These are phyloP conservation scores for Craterostigma plantagineum DNA, from an alignment of 257 asterid genomes.

Conservation along the genomic window DNA sequence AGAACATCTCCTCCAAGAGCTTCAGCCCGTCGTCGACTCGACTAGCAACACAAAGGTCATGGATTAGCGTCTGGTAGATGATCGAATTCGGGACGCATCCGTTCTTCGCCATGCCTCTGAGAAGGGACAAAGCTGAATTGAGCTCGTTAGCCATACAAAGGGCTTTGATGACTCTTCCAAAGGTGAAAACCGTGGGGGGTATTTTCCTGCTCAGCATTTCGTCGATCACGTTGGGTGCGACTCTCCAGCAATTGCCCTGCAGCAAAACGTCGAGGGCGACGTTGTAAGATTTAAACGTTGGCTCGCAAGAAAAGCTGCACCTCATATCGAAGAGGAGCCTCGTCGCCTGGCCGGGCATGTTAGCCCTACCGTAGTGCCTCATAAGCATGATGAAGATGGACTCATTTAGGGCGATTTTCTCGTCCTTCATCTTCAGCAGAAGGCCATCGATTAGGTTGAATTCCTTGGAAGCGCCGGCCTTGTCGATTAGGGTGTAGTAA, in stretches of 20 bases:
- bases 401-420: slow-evolving; percentile 45
- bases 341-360: slow-evolving; percentile 85
- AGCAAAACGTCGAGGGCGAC: slow-evolving; percentile 59
- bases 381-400: slow-evolving; percentile 60
- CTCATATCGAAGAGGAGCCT: slow-evolving; percentile 73
- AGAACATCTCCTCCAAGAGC: slow-evolving; percentile 88
- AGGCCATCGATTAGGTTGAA: slow-evolving; percentile 47
- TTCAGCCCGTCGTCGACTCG: slow-evolving; percentile 65
- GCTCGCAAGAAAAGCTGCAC: slow-evolving; percentile 46
- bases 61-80: slow-evolving; percentile 76
- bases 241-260: slow-evolving; percentile 67
- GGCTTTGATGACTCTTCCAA: slow-evolving; percentile 62
- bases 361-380: slow-evolving; percentile 77
- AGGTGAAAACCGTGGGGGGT: slow-evolving; percentile 60
- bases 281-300: slow-evolving; percentile 71
- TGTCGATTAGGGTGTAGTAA: slow-evolving; percentile 55
- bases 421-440: slow-evolving; percentile 72
- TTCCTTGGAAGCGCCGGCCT: slow-evolving; percentile 42
- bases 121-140: slow-evolving; percentile 69
- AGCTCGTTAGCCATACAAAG: slow-evolving; percentile 58
- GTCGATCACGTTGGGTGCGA: slow-evolving; percentile 77
- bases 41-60: slow-evolving; percentile 32
- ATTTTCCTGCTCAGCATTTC: slow-evolving; percentile 77
- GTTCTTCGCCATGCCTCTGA: slow-evolving; percentile 85
- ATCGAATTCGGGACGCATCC: slow-evolving; percentile 85